A percentile compares a stretch with the other conserved stretches of the same genome.
Conservation (phyloP, 1,284 basidiomycete species). For the Ceratobasidium sp. region DNA sequence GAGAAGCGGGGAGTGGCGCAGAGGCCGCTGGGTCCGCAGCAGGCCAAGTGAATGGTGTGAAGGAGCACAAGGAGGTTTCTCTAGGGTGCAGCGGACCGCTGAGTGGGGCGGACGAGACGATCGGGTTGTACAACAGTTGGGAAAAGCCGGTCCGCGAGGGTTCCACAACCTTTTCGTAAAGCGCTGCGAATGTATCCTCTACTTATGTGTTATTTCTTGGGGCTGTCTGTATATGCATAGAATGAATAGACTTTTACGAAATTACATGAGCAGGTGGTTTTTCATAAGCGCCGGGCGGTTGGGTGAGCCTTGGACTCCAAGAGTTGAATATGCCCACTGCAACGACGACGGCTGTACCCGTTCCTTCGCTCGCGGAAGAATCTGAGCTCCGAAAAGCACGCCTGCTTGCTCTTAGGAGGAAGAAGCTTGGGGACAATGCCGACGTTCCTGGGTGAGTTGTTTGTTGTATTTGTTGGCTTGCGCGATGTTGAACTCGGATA, state of each 20-base stretch:
- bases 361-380: constrained; percentile 74
- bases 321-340: constrained; percentile 29
- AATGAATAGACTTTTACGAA: background rate
- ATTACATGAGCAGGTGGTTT: background rate
- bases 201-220: constrained; percentile 10
- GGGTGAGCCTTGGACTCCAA: background rate
- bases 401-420: constrained; percentile 78
- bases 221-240: background rate
- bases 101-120: constrained; percentile 73
- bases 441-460: constrained; percentile 52
- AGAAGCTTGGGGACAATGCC: constrained; percentile 69
- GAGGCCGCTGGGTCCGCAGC: constrained; percentile 46
- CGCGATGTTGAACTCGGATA: constrained; percentile 2
- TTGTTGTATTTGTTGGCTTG: constrained; percentile 25
- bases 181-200: background rate
- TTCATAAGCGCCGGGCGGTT: constrained; percentile 38
- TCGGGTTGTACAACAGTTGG: constrained; percentile 73
- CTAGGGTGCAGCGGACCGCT: constrained; percentile 52
- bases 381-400: constrained; percentile 88
- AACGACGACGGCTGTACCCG: constrained; percentile 44
- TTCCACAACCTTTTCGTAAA: constrained; percentile 15
- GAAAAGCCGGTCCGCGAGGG: constrained; percentile 24
- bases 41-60: constrained; percentile 42
- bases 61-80: constrained; percentile 49
- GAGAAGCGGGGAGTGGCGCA: constrained; percentile 53